Evolutionary conservation across 2,329 filamentous ascomycete genomes (phyloP), one percentile per base, ranked within the genome.

Genomic region (Penicillium italicum): DNA sequence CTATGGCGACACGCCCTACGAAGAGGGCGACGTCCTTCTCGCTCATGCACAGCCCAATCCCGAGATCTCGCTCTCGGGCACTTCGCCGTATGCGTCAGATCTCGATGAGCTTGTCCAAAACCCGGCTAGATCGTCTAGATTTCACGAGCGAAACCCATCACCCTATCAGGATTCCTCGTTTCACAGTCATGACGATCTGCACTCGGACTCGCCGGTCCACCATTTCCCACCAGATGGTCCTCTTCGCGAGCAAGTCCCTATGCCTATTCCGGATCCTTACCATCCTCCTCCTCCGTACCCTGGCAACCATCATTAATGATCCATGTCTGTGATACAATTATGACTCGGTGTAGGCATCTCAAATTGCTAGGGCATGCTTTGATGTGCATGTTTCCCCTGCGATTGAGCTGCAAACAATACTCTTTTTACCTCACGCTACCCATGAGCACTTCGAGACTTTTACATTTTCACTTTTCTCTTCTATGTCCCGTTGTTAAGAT

Each of bases 1-100:
- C 24, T 72, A 73, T 49, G 38, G 38, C 12, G 38, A 44, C 4
- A 61, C 55, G 3, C 45, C 57, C 4, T 67, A 69, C 11, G 74
- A 74, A 37, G 75, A 77, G 59, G 74, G 69, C 31, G 66, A 70
- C 26, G 67, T 72, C 8, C 69, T 77, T 18, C 68, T 77, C 7
- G 66, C 71, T 4, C 64, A 76, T 55, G 69, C 73, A 10, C 74
- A 76, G 60, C 60, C 69, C 2, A 74, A 73, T 30, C 72, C 73
- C 2, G 63, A 63, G 12, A 60, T 63, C 3, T 59, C 63, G n/a
- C 62, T 55, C 33, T 28, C 61, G 30, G 59, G 60, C 24, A 55
- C 52, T 24, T 64, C 62, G 12, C 59, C 63, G 0, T 66, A 62
- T 33, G 57, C 60, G 14, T 63, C 66, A 10, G 58, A 61, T 4